Conservation (phyloP, 164 flowering plant genomes). For the Tetrastigma voinierianum region DNA sequence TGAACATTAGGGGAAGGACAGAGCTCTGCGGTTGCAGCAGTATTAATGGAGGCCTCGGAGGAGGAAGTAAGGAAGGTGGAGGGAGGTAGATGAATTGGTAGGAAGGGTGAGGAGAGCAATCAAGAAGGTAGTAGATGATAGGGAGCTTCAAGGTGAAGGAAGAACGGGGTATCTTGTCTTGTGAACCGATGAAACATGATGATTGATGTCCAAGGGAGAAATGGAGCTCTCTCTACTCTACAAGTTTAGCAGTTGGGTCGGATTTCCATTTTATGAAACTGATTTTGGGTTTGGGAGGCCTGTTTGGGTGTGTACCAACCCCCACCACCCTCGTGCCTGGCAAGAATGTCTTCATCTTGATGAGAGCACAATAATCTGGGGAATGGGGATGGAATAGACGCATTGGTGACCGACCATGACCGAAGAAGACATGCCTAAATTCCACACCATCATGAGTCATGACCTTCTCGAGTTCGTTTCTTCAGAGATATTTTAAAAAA, state of each 20-base stretch:
- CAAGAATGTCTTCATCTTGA: conserved; percentile 16
- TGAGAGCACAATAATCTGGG: conserved; percentile 18
- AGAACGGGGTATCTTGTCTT: neutral
- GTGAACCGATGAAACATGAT: neutral
- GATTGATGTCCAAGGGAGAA: neutral
- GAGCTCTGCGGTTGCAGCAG: conserved; percentile 13
- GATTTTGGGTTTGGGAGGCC: conserved; percentile 53
- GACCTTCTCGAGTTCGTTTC: conserved; percentile 23
- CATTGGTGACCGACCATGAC: conserved; percentile 27
- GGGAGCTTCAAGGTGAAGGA: neutral
- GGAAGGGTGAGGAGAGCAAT: conserved; percentile 8
- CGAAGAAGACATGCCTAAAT: conserved; percentile 21
- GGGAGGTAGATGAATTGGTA: conserved; percentile 11
- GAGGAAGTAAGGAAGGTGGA: neutral
- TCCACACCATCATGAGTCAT: conserved; percentile 16
- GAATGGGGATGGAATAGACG: conserved; percentile 35
- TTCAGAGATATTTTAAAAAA: no score
- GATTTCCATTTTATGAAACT: conserved; percentile 24
- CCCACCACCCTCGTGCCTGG: neutral
- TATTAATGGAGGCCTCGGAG: no score
- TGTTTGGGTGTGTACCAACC: conserved; percentile 16
- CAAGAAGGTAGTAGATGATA: conserved; percentile 1
- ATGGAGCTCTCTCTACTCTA: conserved; percentile 3
- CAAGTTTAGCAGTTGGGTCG: conserved; percentile 28
- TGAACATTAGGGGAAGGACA: conserved; percentile 32